Evolutionary conservation across 768 basidiomycete species (phyloP), one percentile per base, ranked within the genome.

Genomic region (Sarcomyxa edulis): DNA sequence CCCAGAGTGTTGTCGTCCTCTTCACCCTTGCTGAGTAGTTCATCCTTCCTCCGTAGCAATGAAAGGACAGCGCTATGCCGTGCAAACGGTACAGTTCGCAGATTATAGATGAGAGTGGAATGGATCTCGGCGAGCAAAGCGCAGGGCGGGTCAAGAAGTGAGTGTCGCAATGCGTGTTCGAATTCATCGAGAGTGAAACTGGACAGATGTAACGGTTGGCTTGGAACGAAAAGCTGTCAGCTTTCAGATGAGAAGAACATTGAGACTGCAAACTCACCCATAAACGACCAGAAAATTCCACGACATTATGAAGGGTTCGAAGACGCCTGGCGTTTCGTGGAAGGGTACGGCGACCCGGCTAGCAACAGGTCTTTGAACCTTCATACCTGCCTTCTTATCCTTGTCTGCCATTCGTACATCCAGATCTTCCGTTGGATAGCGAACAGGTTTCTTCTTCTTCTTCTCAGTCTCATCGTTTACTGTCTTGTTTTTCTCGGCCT

Each of bases 281-380:
- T 94, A 94, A 37, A 92, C 84, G 37, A 89, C 84, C 39, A 98
- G 61, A 59, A 95, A 95, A 60, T 90, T 93, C 94, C 94, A 99
- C 7, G 79, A 67, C 83, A 89, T 84, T 21, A 98, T 61, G 58
- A 97, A 91, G 7, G 72, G 65, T 56, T 97, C 94, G 46, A 96
- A 95, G 9, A 72, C 64, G 8, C 68, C 70, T 6, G 74, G 68
- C 22, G 66, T 64, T 25, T 78, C 72, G 35, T 81, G 78, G 55
- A 90, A 89, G 4, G 90, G 84, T 36, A 91, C 62, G 9, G 69
- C 67, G 2, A 60, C 56, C 36, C 73, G 68, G 50, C 76, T 85
- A 4, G 85, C 76, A 32, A 72, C 50, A 16, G 90, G 90, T 43
- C 84, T 69, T 51, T 70, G 73, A 20, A 82, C 58, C 48, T 72